Base-by-base conservation (phyloP, 2,329 filamentous ascomycete species). In the Penicillium sp. region DNA sequence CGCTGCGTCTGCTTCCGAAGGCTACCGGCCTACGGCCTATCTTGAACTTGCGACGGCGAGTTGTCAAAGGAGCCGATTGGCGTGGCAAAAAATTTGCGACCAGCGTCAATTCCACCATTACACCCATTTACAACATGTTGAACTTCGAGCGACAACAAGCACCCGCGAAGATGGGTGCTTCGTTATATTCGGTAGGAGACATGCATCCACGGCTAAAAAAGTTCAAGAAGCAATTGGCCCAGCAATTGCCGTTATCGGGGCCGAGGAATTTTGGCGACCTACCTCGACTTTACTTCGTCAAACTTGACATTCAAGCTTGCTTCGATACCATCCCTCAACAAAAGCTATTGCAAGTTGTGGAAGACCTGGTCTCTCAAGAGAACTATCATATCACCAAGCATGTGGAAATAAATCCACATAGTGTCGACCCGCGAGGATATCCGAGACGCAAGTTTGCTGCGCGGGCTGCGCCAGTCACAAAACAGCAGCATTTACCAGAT, bases 241-340 rank as follows among this genome's bases (percentile, higher is more conserved):
- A 49, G 24, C 40, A 28, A 13, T 33, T 22, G 22, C 22, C 35
- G n/a, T 10, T 9, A 25, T 50, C 31, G 11, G 16, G 1, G 13
- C n/a, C 13, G 20, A 46, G 41, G 24, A 18, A 22, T 40, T 41
- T 16, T 14, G 41, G 25, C 16, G 20, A 48, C 58, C 0, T 54
- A 18, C 56, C 67, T 88, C 76, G 71, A 4, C 72, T 96, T 1
- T 97, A 89, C 71, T 95, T 97, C 71, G 92, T 86, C 54, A 99
- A 99, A 68, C 78, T 95, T 11, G 94, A 99, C 65, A 92, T 99
- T 18, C 83, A 89, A 67, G 85, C 90, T 2, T 95, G 92, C 62
- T 99, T 96, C 68, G 94, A 99, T 70, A 96, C 89, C 0, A 96
- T 99, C 40, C 94, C 94, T 0, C 94, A 97, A 68, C 73, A 81